Evolutionary conservation across 2,329 filamentous ascomycete species (phyloP), one percentile per base, ranked within the genome.

Genomic region (Fusarium tjaetaba): DNA sequence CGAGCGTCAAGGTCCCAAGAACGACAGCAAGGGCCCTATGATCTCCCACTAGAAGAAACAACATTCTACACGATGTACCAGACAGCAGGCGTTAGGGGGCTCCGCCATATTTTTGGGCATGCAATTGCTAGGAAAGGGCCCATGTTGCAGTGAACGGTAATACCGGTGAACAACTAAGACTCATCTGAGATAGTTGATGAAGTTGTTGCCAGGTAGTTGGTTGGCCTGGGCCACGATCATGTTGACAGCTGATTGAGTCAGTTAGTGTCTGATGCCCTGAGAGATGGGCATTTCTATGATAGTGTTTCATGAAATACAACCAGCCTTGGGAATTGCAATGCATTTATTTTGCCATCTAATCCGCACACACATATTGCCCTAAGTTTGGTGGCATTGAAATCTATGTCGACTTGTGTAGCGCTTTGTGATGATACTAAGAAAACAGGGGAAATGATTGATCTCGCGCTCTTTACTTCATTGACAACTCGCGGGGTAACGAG

Each of bases 1-100:
- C 51, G 86, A 85, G 60, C 87, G 88, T 49, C 84, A 86, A 79
- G 88, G 87, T 48, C 68, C 78, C 73, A 88, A 84, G 80, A 90
- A 90, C 81, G 88, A 89, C 59, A 83, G 84, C 66, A 85, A 84
- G 74, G 85, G 85, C 61, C 71, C 80, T 41, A 84, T 86, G 76
- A 79, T 80, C 68, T 76, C 81, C 68, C 85, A 87, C 73, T 87
- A 85, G 67, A 81, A 73, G 45, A 65, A 46, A 38, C 43, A 57
- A 26, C 53, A 45, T 46, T 32, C 38, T 34, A 42, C 24, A n/a
- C 42, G 28, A 71, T 39, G 43, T 66, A 53, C 46, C 30, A 61
- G 53, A 62, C 36, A 63, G 62, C 48, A 61, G 53, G 65, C 42
- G 46, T 64, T 73, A 39, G 28, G 57, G 65, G 73, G 61, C 51